Base-by-base conservation (phyloP, 306 rosid genomes). In the Prunus mongolica region DNA sequence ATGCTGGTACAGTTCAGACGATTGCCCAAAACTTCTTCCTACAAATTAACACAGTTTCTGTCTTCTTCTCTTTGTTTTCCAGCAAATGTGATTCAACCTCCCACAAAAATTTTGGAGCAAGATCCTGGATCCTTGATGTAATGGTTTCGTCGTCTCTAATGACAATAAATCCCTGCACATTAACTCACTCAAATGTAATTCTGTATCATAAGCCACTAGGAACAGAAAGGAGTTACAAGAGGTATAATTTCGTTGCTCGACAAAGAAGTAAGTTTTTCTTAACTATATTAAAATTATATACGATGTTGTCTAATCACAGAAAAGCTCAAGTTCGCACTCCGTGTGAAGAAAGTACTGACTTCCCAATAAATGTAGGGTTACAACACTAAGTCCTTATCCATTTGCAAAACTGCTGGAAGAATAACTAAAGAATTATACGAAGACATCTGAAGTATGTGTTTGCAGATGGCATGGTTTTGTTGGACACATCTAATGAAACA, bases 1-100 rank as follows among this genome's bases (percentile, higher is more conserved):
- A 30, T 58, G 47, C 49, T 15, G 67, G 3, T 20, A 6, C 50
- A 47, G 65, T 77, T 88, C 85, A 84, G 65, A 81, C 56, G 24
- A 89, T 84, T 60, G 96, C 97, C 98, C 98, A 95, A 79, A 95
- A 95, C 86, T 80, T 90, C 90, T 95, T 95, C 83, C 97, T 87
- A 75, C 96, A 92, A 51, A 90, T 75, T 74, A 95, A 74, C 76
- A 95, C 90, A 3, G 88, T 76, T 84, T 92, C 97, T 72, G 47
- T 71, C 78, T 82, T 88, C 84, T 88, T 95, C 76, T 89, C 92
- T 88, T 81, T 85, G 75, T 82, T 89, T 79, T 89, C 92, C 68
- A 88, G 84, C 76, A 18, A 46, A 76, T 89, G 88, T 5, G 81
- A 84, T 71, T 89, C 89, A 67, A 88, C 89, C 30, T 90, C 92